These are phyloP conservation scores for Syncephalis plumigaleata DNA, from an alignment of 371 early-diverging fungal genomes.

Conservation along the genomic window DNA sequence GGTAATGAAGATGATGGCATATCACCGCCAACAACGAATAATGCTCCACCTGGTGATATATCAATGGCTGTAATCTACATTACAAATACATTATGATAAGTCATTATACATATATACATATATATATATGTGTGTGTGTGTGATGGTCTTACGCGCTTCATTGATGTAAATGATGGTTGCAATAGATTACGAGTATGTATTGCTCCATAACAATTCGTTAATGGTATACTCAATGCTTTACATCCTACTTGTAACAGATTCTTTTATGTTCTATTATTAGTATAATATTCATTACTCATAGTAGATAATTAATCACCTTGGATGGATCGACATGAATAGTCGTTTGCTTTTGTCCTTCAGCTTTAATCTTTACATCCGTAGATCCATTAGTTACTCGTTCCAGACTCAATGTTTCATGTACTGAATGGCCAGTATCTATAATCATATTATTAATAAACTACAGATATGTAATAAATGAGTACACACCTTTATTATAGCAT, in stretches of 20 bases:
- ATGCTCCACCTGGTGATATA: slow-evolving; percentile 28
- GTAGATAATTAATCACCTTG: neutral
- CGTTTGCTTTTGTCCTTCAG: neutral
- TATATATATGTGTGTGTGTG: too few relatives aligned
- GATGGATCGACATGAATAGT: neutral
- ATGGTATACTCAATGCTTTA: neutral
- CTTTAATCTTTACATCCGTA: neutral
- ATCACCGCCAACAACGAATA: slow-evolving; percentile 26
- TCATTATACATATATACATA: slow-evolving; percentile 1
- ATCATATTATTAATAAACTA: too few relatives aligned
- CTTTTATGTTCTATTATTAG: too few relatives aligned
- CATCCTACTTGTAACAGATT: neutral
- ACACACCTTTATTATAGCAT: slow-evolving; percentile 4
- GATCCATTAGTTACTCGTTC: neutral
- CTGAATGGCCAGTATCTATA: neutral
- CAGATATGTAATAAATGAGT: neutral
- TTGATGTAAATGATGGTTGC: neutral
- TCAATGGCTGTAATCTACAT: slow-evolving; percentile 23
- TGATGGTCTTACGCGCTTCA: too few relatives aligned
- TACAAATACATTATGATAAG: neutral
- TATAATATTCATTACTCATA: too few relatives aligned
- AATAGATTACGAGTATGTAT: neutral
- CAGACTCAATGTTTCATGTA: neutral
- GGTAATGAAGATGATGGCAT: neutral
- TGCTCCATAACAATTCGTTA: neutral